Evolutionary conservation across 208 protist species (phyloP), one percentile per base, ranked within the genome.

Genomic region (Trypanosoma brucei): DNA sequence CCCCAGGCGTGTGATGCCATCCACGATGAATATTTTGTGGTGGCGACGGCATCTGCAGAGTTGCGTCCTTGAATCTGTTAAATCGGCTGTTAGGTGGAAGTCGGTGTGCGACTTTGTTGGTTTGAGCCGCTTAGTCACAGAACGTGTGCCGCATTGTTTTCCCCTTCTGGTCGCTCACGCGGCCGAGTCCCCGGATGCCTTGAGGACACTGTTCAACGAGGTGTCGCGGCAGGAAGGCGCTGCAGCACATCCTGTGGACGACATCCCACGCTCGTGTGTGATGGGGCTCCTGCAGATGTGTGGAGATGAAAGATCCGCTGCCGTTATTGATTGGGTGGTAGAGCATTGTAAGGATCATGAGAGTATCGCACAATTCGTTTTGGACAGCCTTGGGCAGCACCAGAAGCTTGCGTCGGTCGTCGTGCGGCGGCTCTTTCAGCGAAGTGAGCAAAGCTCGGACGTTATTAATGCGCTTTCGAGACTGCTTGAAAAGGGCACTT

Each of bases 81-180:
- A 50, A 5, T 52, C 42, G 14, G 62, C 62, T 22, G 44, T 52
- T 9, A 9, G 14, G 6, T 67, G 62, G 62, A 30, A 36, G 22
- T 38, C 13, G 35, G 2, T 67, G 22, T 59, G 62, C 33, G 33
- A 59, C 31, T n/a, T 39, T 4, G 31, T 59, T 34, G 62, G 62
- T 35, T 2, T 53, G 33, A 9, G 31, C 13, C 52, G 59, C 6
- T 35, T 65, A 2, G 33, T 57, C 37, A 30, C 2, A 5, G 33
- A 31, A 3, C 48, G 14, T 33, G 50, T 40, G 22, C 53, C 14
- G 2, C 31, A 9, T 30, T 48, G 7, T 35, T 58, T 67, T 40
- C 53, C 62, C 11, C 30, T 67, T 7, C 53, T 67, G 53, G 62
- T 67, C 2, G 22, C 55, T 34, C 62, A 59, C 52, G 53, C 62